Percentiles rank a stretch among this genome's conserved stretches.
Evolutionary conservation across 208 protist genomes (phyloP).

Genomic region (Crithidia acanthocephali): DNA sequence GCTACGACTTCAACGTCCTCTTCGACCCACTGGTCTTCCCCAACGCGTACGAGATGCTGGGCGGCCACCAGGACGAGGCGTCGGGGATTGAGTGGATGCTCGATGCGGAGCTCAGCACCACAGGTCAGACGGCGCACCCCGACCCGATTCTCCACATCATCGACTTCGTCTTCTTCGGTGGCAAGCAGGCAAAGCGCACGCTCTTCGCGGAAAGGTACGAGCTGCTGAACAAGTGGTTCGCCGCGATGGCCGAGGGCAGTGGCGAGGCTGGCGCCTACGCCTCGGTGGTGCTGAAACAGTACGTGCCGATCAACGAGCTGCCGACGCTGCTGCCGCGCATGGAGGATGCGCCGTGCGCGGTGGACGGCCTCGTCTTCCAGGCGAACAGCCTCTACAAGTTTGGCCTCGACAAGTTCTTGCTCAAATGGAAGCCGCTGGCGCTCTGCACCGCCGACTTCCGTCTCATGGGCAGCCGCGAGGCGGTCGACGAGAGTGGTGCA

Average conservation of each 20-base stretch:
- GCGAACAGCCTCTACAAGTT: conserved; percentile 72
- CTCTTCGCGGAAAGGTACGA: conserved; percentile 62
- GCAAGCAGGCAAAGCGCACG: conserved; percentile 51
- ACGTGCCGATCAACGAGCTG: conserved; percentile 76
- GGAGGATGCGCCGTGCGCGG: conserved; percentile 51
- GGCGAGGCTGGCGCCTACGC: conserved; percentile 16
- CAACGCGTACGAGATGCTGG: conserved; percentile 13
- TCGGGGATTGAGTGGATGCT: conserved; percentile 68
- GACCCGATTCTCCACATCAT: conserved; percentile 68
- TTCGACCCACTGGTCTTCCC: conserved; percentile 45
- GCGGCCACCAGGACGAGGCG: conserved; percentile 15
- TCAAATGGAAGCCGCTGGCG: conserved; percentile 90
- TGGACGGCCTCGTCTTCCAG: conserved; percentile 90
- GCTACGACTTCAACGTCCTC: conserved; percentile 76
- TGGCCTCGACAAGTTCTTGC: conserved; percentile 66
- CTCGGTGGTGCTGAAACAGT: conserved; percentile 66
- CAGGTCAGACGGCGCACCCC: conserved; percentile 10
- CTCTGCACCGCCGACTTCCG: conserved; percentile 89
- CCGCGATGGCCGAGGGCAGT: conserved; percentile 31
- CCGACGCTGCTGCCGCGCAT: conserved; percentile 54
- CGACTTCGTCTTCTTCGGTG: conserved; percentile 86
- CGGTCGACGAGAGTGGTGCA: conserved; percentile 11
- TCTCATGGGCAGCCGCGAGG: conserved; percentile 48
- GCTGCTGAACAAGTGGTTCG: conserved; percentile 66
- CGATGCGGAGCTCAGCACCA: conserved; percentile 70